These are phyloP conservation scores for Fulvia fulva DNA, from an alignment of 2,329 filamentous ascomycete genomes.

Conservation along the genomic window DNA sequence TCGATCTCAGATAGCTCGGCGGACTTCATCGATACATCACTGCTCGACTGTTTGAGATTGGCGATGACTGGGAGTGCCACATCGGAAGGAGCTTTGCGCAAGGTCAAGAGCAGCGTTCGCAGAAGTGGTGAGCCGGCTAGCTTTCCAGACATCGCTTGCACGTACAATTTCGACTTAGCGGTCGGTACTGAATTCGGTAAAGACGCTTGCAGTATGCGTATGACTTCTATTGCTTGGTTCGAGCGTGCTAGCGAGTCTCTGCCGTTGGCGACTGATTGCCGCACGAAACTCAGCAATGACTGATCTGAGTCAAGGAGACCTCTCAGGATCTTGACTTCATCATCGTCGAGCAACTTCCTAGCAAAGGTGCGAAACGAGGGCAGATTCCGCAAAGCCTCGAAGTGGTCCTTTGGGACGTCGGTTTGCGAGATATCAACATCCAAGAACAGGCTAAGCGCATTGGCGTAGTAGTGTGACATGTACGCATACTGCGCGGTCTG, in stretches of 20 bases:
- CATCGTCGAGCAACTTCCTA: conserved; percentile 27
- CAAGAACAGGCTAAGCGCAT: conserved; percentile 65
- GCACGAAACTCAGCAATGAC: conserved; percentile 48
- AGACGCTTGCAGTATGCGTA: conserved; percentile 36
- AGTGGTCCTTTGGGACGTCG: conserved; percentile 56
- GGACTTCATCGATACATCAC: not conserved
- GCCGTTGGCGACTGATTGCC: conserved; percentile 32
- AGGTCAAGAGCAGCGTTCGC: conserved; percentile 52
- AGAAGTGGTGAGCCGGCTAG: conserved; percentile 50
- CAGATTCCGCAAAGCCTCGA: conserved; percentile 64
- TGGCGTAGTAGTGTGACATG: conserved; percentile 83
- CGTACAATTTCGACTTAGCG: conserved; percentile 52
- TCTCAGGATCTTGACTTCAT: conserved; percentile 37
- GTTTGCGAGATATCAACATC: conserved; percentile 34
- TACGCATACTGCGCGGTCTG: conserved; percentile 65
- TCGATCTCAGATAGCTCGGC: conserved; percentile 7
- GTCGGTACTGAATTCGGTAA: conserved; percentile 37
- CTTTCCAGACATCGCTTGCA: conserved; percentile 57
- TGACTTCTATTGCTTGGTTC: conserved; percentile 32
- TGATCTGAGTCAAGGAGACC: conserved; percentile 59
- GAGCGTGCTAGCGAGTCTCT: conserved; percentile 42
- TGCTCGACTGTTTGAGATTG: conserved; percentile 5
- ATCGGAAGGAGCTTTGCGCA: conserved; percentile 59
- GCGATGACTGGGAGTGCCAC: conserved; percentile 45
- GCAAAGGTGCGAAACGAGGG: conserved; percentile 59